Evolutionary conservation across 352 stramenopile species (phyloP), one percentile per base, ranked within the genome.

Genomic region (Phytophthora citricola): DNA sequence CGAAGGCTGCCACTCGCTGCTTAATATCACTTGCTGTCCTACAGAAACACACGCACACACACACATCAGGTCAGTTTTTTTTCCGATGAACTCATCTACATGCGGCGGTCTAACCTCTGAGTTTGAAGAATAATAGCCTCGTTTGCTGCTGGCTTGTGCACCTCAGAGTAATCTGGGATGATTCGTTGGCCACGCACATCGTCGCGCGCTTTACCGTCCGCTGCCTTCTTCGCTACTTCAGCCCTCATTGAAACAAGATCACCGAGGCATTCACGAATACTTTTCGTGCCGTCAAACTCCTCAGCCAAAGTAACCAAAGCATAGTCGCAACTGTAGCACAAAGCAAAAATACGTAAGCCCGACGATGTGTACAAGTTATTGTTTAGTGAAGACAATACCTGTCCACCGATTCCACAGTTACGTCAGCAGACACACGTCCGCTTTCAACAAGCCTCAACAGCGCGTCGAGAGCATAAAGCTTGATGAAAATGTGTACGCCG

Each of bases 401-500:
- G 43, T 65, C 55, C 36, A 82, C 39, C 4, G 61, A 38, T 5
- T 61, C 69, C 63, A 90, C 53, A 1, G 26, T 71, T 20, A 26
- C 60, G 22, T 85, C 76, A 50, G 68, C 51, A 50, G 39, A 56
- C 5, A 84, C 70, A 3, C 43, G 39, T 1, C 76, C 74, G 12
- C 50, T 68, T 51, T 85, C 71, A 17, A 84, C 50, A 26, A 63
- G 52, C 1, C 36, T n/a, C 8, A 92, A 59, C 26, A 94, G 59
- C 9, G 66, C 78, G 3, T 93, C 73, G 8, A 96, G 64, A 22
- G 85, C 90, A 36, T 81, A 96, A 17, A 94, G 53, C 57, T 85
- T 78, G 43, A 96, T 92, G 67, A 92, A 97, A 90, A 94, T 12
- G 85, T 87, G 51, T 97, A 97, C 38, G 87, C 83, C 1, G 73